Base-by-base conservation (phyloP, 192 early-diverging fungal genomes). In the Blastocladiella britannica region DNA sequence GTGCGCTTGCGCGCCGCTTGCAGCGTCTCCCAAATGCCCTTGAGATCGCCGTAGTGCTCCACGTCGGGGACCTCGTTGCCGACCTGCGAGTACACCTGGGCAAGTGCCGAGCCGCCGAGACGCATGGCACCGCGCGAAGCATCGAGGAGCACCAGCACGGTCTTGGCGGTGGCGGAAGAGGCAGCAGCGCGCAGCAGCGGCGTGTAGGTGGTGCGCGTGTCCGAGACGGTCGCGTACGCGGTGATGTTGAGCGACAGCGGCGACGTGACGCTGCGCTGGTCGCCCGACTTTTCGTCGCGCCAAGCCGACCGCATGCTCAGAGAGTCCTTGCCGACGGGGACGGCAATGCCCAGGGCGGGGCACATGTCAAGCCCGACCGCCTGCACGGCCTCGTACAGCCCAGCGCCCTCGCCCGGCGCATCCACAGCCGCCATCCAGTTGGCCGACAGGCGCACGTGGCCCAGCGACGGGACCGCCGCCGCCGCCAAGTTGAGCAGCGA, bases 261-360 rank as follows among this genome's bases (percentile, higher is more conserved):
- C 7, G 92, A 85, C 4, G 86, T 92, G 22, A 96, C 88, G 25
- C 71, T 70, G 31, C 70, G 60, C 5, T 59, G 66, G 51, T 61
- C 61, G 18, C 57, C 60, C 24, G 57, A 57, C 28, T 69, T 59
- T 25, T 67, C 69, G n/a, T 61, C 60, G 53, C 76, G 60, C 90
- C 91, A 95, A 61, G 82, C 82, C 72, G 91, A 86, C 74, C 92
- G 90, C 95, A 99, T 99, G 37, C 87, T 91, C 92, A 97, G 93
- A 7, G 92, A 96, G 72, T 99, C 95, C 77, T 99, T 99, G 56
- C 95, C 95, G 22, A 99, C 95, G 5, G 95, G 95, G 57, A 99
- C 87, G 51, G 86, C 82, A 61, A 99, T 75, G 24, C 92, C 91
- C 37, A 99, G 74, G 51, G 76, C 75, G 51, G 88, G 90, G 70